A percentile compares a stretch with the other conserved stretches of the same genome.
Conservation (phyloP, 257 asterid species). For the Eustoma russellianum region DNA sequence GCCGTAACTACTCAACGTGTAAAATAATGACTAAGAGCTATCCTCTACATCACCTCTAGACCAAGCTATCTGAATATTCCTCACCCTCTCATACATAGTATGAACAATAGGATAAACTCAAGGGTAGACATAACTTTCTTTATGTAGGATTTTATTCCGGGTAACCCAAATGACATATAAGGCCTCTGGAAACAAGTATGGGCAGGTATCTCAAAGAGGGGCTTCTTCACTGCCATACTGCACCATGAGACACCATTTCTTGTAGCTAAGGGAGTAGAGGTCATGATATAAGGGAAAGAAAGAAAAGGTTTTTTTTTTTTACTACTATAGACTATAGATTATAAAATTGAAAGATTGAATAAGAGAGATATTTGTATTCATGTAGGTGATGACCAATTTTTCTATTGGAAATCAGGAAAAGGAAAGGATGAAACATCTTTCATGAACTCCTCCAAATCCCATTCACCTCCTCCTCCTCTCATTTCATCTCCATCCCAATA, state of each 20-base stretch:
- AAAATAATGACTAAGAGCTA: too few species aligned
- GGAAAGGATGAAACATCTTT: constrained; percentile 39
- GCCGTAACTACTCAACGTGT: too few species aligned
- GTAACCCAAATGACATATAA: too few species aligned
- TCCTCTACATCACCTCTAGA: too few species aligned
- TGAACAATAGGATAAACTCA: too few species aligned
- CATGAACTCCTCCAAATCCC: constrained; percentile 63
- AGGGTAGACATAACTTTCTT: too few species aligned
- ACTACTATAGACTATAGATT: too few species aligned
- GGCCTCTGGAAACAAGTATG: too few species aligned
- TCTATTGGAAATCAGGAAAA: constrained; percentile 36
- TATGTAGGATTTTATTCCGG: too few species aligned
- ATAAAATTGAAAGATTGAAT: neutral
- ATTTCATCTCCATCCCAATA: constrained; percentile 40
- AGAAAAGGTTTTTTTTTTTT: neutral
- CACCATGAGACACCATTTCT: constrained; percentile 7
- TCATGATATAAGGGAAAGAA: neutral
- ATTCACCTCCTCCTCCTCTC: constrained; percentile 33
- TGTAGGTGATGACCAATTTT: constrained; percentile 14
- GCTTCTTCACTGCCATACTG: neutral
- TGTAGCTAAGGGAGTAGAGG: constrained; percentile 9
- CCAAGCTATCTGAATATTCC: too few species aligned
- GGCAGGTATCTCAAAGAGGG: too few species aligned
- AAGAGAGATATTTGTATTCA: neutral
- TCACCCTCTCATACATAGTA: too few species aligned